Conservation (phyloP, 1,284 basidiomycete genomes). For the Sanghuangporus baumii region DNA sequence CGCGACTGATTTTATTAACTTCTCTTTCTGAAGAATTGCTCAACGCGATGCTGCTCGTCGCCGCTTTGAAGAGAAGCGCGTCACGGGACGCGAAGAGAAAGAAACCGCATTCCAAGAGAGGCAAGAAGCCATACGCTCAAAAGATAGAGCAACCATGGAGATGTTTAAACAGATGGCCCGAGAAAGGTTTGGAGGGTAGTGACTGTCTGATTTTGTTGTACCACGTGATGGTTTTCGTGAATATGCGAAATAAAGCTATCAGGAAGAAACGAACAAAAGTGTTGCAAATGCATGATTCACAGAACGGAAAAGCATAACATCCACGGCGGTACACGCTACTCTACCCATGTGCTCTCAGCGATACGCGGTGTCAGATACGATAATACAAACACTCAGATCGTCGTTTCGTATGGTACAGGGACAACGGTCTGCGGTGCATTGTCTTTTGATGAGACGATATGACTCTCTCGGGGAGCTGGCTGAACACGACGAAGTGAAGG, state of each 20-base stretch:
- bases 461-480: conserved; percentile 77
- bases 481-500: conserved; percentile 81
- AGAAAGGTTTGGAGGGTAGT: conserved; percentile 55
- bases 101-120: conserved; percentile 45
- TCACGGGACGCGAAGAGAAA: conserved; percentile 40
- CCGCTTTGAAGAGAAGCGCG: conserved; percentile 47
- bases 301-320: conserved; percentile 8
- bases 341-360: conserved; percentile 4
- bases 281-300: conserved; percentile 16
- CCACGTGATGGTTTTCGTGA: not conserved
- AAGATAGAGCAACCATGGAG: conserved; percentile 77
- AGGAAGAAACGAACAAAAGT: not conserved
- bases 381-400: conserved; percentile 47
- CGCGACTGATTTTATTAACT: not conserved
- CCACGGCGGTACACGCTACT: conserved; percentile 6
- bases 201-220: not conserved
- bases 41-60: conserved; percentile 58
- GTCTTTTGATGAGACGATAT: conserved; percentile 66
- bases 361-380: not conserved
- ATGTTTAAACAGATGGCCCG: conserved; percentile 80
- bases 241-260: not conserved
- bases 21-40: conserved; percentile 44
- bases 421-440: conserved; percentile 93
- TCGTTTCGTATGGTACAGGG: conserved; percentile 87
- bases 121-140: conserved; percentile 51